A percentile compares a stretch with the other conserved stretches of the same genome.
Evolutionary conservation across 768 basidiomycete genomes (phyloP).

Genomic region (Tulasnella sp.): DNA sequence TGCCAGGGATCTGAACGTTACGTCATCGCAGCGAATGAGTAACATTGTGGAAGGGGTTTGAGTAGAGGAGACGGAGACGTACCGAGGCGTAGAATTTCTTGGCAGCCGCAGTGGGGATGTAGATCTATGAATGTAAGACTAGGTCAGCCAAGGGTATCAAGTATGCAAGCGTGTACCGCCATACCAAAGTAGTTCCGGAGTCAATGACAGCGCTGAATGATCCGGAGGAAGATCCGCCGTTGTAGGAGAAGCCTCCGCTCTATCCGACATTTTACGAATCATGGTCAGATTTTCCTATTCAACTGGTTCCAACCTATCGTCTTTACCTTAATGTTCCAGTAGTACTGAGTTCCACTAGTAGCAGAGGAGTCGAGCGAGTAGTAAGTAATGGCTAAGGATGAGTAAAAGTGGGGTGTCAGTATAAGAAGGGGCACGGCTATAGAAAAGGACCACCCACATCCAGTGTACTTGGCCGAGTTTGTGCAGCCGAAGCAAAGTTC

Average conservation of each 20-base stretch:
- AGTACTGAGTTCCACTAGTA: constrained; percentile 11
- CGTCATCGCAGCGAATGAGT: background rate
- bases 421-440: background rate
- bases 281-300: background rate
- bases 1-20: constrained; percentile 40
- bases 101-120: constrained; percentile 21
- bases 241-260: constrained; percentile 31
- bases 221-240: constrained; percentile 12
- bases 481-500: constrained; percentile 48
- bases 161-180: background rate
- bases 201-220: constrained; percentile 44
- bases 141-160: background rate
- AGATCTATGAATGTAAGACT: background rate
- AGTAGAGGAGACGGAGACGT: background rate
- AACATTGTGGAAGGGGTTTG: background rate
- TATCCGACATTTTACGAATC: background rate
- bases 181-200: constrained; percentile 43
- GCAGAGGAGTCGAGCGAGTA: constrained; percentile 39
- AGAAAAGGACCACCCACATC: constrained; percentile 23
- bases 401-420: background rate
- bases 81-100: background rate
- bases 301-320: background rate
- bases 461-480: constrained; percentile 44
- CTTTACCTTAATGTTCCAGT: constrained; percentile 21
- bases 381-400: constrained; percentile 41